These are phyloP conservation scores for Jatropha multifida DNA, from an alignment of 441 rosid genomes.

Conservation along the genomic window DNA sequence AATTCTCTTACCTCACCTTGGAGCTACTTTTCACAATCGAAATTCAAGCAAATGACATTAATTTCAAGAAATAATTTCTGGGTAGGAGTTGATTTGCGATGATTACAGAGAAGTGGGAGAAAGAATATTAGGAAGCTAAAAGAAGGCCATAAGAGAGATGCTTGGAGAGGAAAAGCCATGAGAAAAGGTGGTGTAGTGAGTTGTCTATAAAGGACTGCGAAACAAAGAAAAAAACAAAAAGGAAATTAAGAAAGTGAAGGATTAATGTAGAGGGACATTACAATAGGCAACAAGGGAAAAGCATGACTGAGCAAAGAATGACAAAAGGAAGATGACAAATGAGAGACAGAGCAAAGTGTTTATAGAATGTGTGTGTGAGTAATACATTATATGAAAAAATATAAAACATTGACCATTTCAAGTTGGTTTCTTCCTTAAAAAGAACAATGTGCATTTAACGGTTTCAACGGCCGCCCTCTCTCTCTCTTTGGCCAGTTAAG, in stretches of 20 bases:
- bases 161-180: conserved; percentile 9
- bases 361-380: background rate
- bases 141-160: background rate
- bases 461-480: conserved; percentile 20
- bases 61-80: background rate
- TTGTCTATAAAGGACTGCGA: conserved; percentile 18
- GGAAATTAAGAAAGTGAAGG: background rate
- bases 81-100: background rate
- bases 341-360: too few species aligned
- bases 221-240: conserved; percentile 20
- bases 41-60: conserved; percentile 3
- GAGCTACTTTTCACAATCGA: conserved; percentile 14
- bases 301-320: conserved; percentile 14
- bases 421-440: background rate
- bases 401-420: background rate
- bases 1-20: conserved; percentile 10
- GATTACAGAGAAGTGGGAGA: background rate
- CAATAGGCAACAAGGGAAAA: conserved; percentile 33
- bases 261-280: conserved; percentile 1
- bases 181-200: background rate
- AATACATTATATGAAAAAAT: background rate
- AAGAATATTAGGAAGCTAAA: background rate
- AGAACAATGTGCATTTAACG: background rate
- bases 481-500: background rate
- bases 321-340: conserved; percentile 36